A percentile compares a stretch with the other conserved stretches of the same genome.
Evolutionary conservation across 2,329 filamentous ascomycete genomes (phyloP).

Genomic region (Emmonsia crescens): DNA sequence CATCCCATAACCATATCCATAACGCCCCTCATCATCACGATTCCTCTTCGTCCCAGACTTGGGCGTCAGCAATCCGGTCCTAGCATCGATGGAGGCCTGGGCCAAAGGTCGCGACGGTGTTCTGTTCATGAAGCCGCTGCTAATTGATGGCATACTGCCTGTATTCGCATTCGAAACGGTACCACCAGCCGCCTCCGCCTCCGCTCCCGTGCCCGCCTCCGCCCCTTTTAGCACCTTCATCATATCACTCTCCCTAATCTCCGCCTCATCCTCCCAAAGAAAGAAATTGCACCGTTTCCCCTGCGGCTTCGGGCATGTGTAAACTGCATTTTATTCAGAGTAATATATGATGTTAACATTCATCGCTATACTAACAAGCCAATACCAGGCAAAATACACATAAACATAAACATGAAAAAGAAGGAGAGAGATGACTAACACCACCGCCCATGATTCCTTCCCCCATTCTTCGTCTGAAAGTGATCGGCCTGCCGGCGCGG

Average conservation of each 20-base stretch:
- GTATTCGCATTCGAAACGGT: neutral
- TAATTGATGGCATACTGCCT: neutral
- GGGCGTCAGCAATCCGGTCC: constrained; percentile 25
- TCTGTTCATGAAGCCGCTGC: neutral
- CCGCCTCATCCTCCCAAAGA: constrained; percentile 50
- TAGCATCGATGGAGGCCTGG: neutral
- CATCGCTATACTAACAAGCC: neutral
- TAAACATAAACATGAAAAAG: constrained; percentile 4
- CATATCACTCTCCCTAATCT: constrained; percentile 29
- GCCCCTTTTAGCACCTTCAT: neutral
- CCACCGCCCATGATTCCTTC: constrained; percentile 45
- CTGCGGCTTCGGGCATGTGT: constrained; percentile 45
- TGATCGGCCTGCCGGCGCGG: constrained; percentile 44
- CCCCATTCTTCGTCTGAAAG: constrained; percentile 48
- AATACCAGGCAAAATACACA: neutral
- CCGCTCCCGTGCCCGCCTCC: neutral
- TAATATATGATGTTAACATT: neutral
- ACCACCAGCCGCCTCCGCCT: neutral
- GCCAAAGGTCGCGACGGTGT: neutral
- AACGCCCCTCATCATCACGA: constrained; percentile 6
- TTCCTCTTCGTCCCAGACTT: constrained; percentile 20
- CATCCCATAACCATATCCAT: neutral
- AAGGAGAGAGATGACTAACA: constrained; percentile 27
- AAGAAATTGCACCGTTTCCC: constrained; percentile 47
- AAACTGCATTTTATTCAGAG: constrained; percentile 30